phyloP scores from a whole-genome alignment of 2,329 filamentous ascomycete species.

The Hortaea sp. region DNA sequence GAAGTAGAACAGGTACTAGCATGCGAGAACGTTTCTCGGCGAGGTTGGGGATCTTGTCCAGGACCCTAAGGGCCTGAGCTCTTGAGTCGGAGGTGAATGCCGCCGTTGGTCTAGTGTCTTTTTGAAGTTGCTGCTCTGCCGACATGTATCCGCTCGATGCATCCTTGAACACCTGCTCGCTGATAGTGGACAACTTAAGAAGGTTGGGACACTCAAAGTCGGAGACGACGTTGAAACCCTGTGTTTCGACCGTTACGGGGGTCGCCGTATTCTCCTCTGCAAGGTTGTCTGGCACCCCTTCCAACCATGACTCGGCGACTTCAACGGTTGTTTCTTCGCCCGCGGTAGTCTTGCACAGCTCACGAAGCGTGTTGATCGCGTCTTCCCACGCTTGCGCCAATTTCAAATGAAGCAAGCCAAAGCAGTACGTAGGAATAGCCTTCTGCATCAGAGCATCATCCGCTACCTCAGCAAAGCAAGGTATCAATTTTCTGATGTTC shows the following conservation, averaged over 20 bases:
- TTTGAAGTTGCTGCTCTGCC: conserved; percentile 9
- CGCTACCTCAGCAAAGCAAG: conserved; percentile 50
- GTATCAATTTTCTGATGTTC: conserved; percentile 68
- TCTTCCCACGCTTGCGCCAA: conserved; percentile 84
- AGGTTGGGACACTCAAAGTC: conserved; percentile 83
- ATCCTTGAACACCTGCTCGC: conserved; percentile 43
- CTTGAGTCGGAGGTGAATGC: conserved; percentile 31
- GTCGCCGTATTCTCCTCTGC: conserved; percentile 2
- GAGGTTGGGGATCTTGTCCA: conserved; percentile 61
- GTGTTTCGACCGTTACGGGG: conserved; percentile 12
- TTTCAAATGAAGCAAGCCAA: conserved; percentile 79
- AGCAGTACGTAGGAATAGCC: conserved; percentile 72
- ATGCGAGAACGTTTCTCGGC: conserved; percentile 80
- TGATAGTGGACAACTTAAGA: conserved; percentile 45
- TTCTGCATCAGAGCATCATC: conserved; percentile 56
- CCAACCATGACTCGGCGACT: conserved; percentile 69
- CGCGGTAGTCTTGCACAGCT: conserved; percentile 57
- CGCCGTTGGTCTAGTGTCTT: conserved; percentile 8
- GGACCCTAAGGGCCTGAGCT: conserved; percentile 67
- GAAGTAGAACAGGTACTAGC: conserved; percentile 75
- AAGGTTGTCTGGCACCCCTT: conserved; percentile 30
- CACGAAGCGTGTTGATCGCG: conserved; percentile 62
- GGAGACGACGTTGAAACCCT: conserved; percentile 38
- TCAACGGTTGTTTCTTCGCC: conserved; percentile 65
- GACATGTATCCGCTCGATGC: conserved; percentile 28